These are phyloP conservation scores for Phyllostachys edulis DNA, from an alignment of 176 grass and related monocot species.

Conservation along the genomic window DNA sequence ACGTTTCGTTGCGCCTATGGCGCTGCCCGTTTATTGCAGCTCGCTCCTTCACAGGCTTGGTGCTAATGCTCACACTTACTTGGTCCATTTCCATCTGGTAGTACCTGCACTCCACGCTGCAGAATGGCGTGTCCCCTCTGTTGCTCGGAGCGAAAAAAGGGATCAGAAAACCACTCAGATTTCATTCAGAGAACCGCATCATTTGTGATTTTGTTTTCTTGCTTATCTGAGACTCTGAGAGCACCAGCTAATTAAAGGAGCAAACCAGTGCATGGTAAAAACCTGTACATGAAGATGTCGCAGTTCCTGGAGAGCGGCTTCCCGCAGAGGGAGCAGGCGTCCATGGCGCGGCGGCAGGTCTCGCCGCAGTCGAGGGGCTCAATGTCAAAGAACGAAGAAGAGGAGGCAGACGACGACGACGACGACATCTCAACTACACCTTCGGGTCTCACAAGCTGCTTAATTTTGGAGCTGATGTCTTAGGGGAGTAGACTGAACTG, in stretches of 20 bases:
- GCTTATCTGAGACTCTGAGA: background rate
- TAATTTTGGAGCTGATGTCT: background rate
- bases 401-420: background rate
- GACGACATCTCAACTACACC: conserved; percentile 4
- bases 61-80: background rate
- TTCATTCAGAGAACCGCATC: background rate
- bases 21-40: conserved; percentile 9
- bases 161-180: background rate
- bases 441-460: background rate
- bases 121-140: conserved; percentile 69
- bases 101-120: conserved; percentile 58
- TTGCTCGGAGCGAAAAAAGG: background rate
- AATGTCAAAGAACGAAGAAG: conserved; percentile 33
- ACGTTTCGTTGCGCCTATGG: background rate
- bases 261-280: background rate
- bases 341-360: conserved; percentile 17
- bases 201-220: background rate
- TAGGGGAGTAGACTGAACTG: background rate
- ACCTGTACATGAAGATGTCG: conserved; percentile 77
- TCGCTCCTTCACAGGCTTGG: background rate
- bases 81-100: conserved; percentile 46
- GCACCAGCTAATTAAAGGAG: background rate
- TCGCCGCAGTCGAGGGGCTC: conserved; percentile 9
- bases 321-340: conserved; percentile 50
- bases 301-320: conserved; percentile 35